Evolutionary conservation across 2,329 filamentous ascomycete species (phyloP).

Genomic region (Exserohilum turcica): DNA sequence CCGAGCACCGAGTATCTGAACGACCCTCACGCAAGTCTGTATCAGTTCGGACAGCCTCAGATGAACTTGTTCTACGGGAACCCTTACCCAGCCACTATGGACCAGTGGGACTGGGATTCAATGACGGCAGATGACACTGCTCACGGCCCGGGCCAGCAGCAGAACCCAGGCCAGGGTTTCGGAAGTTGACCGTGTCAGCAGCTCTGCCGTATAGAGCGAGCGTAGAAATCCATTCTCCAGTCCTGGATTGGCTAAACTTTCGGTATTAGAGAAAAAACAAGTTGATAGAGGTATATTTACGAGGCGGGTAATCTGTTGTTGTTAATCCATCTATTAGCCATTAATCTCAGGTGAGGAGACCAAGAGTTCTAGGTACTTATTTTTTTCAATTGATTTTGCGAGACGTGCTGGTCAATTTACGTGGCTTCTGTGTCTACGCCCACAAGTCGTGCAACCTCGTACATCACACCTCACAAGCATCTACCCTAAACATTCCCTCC

Average conservation of each 20-base stretch:
- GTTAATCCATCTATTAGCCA: too few relatives aligned
- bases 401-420: not conserved
- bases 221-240: too few relatives aligned
- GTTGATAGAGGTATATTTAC: too few relatives aligned
- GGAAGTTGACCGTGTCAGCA: not conserved
- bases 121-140: not conserved
- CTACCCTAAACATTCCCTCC: slow-evolving; percentile 35
- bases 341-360: too few relatives aligned
- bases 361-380: too few relatives aligned
- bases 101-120: slow-evolving; percentile 15
- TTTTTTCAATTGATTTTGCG: too few relatives aligned
- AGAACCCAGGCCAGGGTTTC: not conserved
- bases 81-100: slow-evolving; percentile 16
- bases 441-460: too few relatives aligned
- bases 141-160: not conserved
- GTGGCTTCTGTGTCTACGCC: not conserved
- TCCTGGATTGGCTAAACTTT: too few relatives aligned
- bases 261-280: too few relatives aligned
- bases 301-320: too few relatives aligned
- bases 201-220: not conserved
- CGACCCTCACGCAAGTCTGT: not conserved
- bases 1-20: not conserved
- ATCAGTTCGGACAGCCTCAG: slow-evolving; percentile 5
- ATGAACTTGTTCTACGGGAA: slow-evolving; percentile 17
- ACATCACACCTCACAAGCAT: slow-evolving; percentile 30